These are phyloP conservation scores for Fusarium buxicola DNA, from an alignment of 2,329 filamentous ascomycete genomes.

Conservation along the genomic window DNA sequence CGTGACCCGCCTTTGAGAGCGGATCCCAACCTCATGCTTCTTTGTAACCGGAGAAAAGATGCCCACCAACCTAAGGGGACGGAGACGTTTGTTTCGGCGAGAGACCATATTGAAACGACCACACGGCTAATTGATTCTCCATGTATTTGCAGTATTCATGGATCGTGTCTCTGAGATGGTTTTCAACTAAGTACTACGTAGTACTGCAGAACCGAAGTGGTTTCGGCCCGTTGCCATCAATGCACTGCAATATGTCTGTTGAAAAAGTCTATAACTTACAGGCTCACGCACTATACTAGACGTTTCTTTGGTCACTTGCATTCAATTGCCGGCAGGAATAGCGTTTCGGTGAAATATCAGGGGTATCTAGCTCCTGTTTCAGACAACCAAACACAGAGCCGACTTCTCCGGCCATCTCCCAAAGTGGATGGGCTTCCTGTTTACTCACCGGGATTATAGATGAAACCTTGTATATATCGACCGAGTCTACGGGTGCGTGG, in stretches of 20 bases:
- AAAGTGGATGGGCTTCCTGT: slow-evolving; percentile 23
- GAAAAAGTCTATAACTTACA: background rate
- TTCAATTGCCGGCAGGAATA: slow-evolving; percentile 2
- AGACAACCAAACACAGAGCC: slow-evolving; percentile 20
- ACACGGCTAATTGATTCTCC: slow-evolving; percentile 8
- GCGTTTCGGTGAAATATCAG: slow-evolving; percentile 31
- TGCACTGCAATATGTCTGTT: background rate
- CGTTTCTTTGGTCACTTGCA: background rate
- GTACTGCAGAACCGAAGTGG: too few relatives aligned
- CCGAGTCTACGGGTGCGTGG: slow-evolving; percentile 29
- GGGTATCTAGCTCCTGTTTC: slow-evolving; percentile 33
- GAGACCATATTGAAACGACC: slow-evolving; percentile 7
- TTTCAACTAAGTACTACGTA: background rate
- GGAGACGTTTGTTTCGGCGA: slow-evolving; percentile 23
- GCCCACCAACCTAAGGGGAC: slow-evolving; percentile 34
- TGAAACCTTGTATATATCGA: slow-evolving; percentile 20
- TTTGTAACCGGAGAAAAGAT: slow-evolving; percentile 27
- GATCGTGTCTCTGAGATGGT: background rate
- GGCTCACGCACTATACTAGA: background rate
- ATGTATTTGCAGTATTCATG: too few relatives aligned
- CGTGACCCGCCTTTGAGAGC: slow-evolving; percentile 19
- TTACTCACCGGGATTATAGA: slow-evolving; percentile 20
- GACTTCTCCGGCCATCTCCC: slow-evolving; percentile 7
- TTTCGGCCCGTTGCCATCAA: background rate
- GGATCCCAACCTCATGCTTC: slow-evolving; percentile 23